phyloP scores from a whole-genome alignment of 2,329 filamentous ascomycete species.

The Parastagonospora avenae region DNA sequence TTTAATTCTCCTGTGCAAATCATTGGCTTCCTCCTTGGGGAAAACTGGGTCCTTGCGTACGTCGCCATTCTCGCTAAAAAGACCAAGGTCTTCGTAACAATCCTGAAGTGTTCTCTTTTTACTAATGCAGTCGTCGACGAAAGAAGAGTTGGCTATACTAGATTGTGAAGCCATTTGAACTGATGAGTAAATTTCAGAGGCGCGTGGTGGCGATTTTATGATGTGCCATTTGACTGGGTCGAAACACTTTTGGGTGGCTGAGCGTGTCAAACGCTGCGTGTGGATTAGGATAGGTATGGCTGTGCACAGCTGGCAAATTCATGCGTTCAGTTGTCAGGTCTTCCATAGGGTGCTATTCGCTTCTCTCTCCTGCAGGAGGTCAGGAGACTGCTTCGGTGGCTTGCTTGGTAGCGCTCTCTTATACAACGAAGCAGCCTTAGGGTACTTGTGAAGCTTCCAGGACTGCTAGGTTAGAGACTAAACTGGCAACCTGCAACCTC shows the following conservation, averaged over 20 bases:
- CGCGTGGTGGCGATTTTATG: background rate
- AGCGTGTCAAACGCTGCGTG: background rate
- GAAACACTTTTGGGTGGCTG: background rate
- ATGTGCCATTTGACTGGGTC: background rate
- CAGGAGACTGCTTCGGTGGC: no score
- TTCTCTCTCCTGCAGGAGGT: background rate
- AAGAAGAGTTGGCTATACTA: conserved; percentile 7
- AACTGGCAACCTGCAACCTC: no score
- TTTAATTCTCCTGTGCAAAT: conserved; percentile 10
- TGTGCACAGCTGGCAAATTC: conserved; percentile 3
- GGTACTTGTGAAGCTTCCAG: no score
- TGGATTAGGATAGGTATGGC: conserved; percentile 1
- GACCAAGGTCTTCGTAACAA: conserved; percentile 10
- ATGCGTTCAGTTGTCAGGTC: conserved; percentile 2
- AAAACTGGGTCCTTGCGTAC: conserved; percentile 10
- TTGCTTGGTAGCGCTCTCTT: no score
- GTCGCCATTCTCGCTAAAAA: conserved; percentile 4
- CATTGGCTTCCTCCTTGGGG: conserved; percentile 6
- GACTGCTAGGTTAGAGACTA: no score
- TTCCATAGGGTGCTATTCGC: background rate
- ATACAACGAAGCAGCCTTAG: no score
- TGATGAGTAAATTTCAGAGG: background rate
- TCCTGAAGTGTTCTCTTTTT: conserved; percentile 5
- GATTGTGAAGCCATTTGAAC: conserved; percentile 5
- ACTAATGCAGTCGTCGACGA: conserved; percentile 12